Percentiles rank a stretch among this genome's conserved stretches.
phyloP scores from a whole-genome alignment of 176 grass and related monocot species.

The Triticum timopheevii region DNA sequence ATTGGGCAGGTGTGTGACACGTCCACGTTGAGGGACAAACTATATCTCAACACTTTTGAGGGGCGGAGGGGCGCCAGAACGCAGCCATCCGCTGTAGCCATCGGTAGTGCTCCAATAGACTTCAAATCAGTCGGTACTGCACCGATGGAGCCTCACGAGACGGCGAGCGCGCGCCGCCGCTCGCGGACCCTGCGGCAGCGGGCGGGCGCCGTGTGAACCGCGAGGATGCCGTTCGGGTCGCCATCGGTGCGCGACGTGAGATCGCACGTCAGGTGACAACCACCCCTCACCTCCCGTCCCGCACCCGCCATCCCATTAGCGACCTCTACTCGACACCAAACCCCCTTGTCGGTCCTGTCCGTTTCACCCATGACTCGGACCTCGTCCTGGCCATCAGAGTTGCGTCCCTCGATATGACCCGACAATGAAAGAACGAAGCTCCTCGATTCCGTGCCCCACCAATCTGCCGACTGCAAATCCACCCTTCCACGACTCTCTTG shows the following conservation, averaged over 20 bases:
- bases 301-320: slow-evolving; percentile 12
- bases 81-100: no score
- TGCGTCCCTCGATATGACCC: background rate
- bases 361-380: slow-evolving; percentile 3
- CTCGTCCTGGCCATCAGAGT: slow-evolving; percentile 1
- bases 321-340: slow-evolving; percentile 23
- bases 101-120: background rate
- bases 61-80: no score
- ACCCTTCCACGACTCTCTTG: background rate
- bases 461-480: background rate
- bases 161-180: background rate
- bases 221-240: slow-evolving; percentile 1
- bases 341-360: slow-evolving; percentile 6
- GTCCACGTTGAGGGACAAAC: no score
- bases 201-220: background rate
- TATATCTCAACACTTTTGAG: no score
- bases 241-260: background rate
- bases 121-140: background rate
- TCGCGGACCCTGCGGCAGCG: background rate
- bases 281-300: slow-evolving; percentile 14
- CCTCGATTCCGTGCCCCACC: slow-evolving; percentile 10
- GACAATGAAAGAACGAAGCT: slow-evolving; percentile 19
- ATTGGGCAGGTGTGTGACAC: no score
- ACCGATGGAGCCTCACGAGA: background rate
- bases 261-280: background rate